These are phyloP conservation scores for Coemansia sp. DNA, from an alignment of 192 early-diverging fungal species.

Conservation along the genomic window DNA sequence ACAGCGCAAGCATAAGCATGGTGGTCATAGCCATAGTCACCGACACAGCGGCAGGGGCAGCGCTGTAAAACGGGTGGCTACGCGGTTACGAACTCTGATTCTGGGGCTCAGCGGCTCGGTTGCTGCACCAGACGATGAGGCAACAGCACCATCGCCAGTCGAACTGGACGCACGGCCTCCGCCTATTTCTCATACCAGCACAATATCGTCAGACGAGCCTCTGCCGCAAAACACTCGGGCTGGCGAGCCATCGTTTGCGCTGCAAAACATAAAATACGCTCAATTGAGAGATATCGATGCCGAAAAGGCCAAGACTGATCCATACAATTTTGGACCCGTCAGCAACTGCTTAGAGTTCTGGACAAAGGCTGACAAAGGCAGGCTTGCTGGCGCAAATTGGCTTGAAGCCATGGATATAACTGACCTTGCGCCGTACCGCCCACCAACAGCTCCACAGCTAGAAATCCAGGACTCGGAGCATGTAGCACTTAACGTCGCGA, in stretches of 20 bases:
- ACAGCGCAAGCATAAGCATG: conserved; percentile 20
- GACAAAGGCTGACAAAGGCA: conserved; percentile 58
- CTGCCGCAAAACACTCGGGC: conserved; percentile 23
- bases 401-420: conserved; percentile 40
- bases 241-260: conserved; percentile 29
- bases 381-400: conserved; percentile 65
- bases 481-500: background rate
- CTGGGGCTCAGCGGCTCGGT: conserved; percentile 36
- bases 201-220: conserved; percentile 26
- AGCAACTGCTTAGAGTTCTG: conserved; percentile 89
- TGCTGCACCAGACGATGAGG: conserved; percentile 15
- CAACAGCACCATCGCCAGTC: conserved; percentile 5
- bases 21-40: conserved; percentile 18
- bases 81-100: conserved; percentile 24
- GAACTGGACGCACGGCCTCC: conserved; percentile 40
- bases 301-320: conserved; percentile 49
- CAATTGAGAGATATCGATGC: conserved; percentile 16
- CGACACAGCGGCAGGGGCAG: conserved; percentile 6
- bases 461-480: background rate
- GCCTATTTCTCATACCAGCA: conserved; percentile 27
- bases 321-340: conserved; percentile 77
- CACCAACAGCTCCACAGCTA: conserved; percentile 26
- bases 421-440: conserved; percentile 42
- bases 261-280: conserved; percentile 26
- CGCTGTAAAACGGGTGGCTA: conserved; percentile 18